Base-by-base conservation (phyloP, 352 stramenopile species). In the Phytophthora palmivora region DNA sequence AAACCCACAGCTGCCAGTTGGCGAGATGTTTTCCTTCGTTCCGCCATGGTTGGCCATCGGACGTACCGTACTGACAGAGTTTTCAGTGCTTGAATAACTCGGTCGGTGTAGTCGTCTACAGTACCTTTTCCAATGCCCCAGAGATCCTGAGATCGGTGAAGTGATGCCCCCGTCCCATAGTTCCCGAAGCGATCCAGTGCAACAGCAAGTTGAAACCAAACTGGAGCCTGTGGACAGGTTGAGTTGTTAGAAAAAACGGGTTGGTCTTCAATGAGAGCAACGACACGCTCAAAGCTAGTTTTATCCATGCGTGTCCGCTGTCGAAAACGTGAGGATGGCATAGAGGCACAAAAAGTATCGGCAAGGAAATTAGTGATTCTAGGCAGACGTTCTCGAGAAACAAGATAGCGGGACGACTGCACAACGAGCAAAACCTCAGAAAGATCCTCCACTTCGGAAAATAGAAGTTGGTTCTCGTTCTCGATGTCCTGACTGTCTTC, bases 81-180 rank as follows among this genome's bases (percentile, higher is more conserved):
- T 6, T 41, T 41, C n/a, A 52, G 28, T 3, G 44, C 44, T 4
- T 10, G 39, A 6, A 52, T 18, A 6, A 39, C 44, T 3, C 44
- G 26, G 4, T 33, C 28, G 10, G 44, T 52, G n/a, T 52, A 52
- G 14, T n/a, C 24, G 41, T 33, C 24, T 26, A 52, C 14, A n/a
- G 44, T 26, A 9, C 44, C 44, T n/a, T 52, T 41, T 1, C 44
- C 44, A 14, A 41, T 24, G 2, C 44, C 44, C 44, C 44, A 52
- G 6, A 52, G 22, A 6, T 18, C 10, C 1, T 34, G 10, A 16
- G 44, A 30, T 26, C 44, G 4, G 24, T 28, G 16, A 2, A 52
- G 11, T 26, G 44, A 52, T 28, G 44, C 44, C 14, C 28, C 44
- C 16, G 32, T 41, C 3, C 44, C 44, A 16, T 52, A 39, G 16